Evolutionary conservation across 176 grass and related monocot species (phyloP).

Genomic region (Oryza longistaminata): DNA sequence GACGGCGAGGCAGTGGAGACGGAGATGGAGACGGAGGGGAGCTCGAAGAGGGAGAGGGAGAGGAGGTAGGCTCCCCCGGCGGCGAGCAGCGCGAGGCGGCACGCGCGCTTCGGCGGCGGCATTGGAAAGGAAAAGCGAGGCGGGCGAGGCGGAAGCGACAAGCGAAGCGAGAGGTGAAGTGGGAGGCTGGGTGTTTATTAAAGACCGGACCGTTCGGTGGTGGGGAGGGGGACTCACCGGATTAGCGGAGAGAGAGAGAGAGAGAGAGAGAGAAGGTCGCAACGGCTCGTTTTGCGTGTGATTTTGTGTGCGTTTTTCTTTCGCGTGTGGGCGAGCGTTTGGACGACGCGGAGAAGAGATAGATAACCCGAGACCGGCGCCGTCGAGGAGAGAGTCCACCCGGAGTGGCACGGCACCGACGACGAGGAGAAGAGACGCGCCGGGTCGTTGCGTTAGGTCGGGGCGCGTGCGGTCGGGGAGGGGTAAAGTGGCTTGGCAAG

Average conservation of each 20-base stretch:
- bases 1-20: not conserved
- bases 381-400: too few relatives aligned
- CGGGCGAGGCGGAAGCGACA: constrained; percentile 23
- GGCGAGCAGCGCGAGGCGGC: constrained; percentile 43
- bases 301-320: not conserved
- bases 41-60: constrained; percentile 58
- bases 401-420: not conserved
- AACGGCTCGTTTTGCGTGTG: not conserved
- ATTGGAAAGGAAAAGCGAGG: not conserved
- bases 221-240: constrained; percentile 1
- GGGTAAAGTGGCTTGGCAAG: not conserved
- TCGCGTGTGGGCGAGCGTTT: not conserved
- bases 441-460: not conserved
- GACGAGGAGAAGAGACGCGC: not conserved
- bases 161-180: not conserved
- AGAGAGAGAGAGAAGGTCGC: not conserved
- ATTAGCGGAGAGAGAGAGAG: too few relatives aligned
- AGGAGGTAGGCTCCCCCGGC: constrained; percentile 41
- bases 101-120: constrained; percentile 50
- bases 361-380: too few relatives aligned
- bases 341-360: too few relatives aligned
- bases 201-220: constrained; percentile 34
- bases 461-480: not conserved
- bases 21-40: constrained; percentile 42
- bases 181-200: not conserved